Conservation (phyloP, 495 filamentous ascomycete genomes). For the Aspergillus olivimuriae region DNA sequence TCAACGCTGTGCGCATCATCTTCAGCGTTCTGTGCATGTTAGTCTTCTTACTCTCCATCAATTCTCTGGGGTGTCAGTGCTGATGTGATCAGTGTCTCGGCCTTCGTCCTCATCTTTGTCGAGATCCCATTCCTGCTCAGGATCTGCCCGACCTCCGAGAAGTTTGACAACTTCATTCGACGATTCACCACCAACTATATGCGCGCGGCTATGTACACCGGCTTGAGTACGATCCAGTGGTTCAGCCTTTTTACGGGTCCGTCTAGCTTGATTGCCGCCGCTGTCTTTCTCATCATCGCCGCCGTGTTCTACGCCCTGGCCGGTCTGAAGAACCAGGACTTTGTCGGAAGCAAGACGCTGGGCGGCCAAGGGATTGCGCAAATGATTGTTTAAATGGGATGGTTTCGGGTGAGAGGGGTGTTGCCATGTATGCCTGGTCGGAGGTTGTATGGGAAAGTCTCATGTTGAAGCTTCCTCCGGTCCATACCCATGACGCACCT, state of each 20-base stretch:
- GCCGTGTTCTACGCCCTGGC: constrained; percentile 78
- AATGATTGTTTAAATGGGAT: constrained; percentile 99
- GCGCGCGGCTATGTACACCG: constrained; percentile 83
- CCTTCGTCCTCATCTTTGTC: constrained; percentile 89
- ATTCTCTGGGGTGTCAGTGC: neutral
- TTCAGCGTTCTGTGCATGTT: constrained; percentile 85
- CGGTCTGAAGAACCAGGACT: constrained; percentile 84
- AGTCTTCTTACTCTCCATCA: constrained; percentile 23
- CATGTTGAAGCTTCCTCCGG: neutral
- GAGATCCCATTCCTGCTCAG: constrained; percentile 94
- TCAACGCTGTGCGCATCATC: constrained; percentile 59
- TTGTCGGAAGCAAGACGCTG: constrained; percentile 93
- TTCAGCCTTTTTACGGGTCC: constrained; percentile 54
- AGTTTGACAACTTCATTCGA: constrained; percentile 87
- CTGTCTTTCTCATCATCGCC: constrained; percentile 71
- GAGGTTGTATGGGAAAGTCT: neutral
- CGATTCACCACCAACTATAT: constrained; percentile 92
- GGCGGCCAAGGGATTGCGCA: constrained; percentile 92
- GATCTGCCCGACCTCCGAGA: constrained; percentile 90
- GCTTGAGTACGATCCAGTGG: constrained; percentile 80
- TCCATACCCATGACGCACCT: neutral
- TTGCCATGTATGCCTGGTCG: too few relatives aligned
- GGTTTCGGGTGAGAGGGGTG: too few relatives aligned
- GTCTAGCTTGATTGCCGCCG: constrained; percentile 78
- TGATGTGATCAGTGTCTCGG: constrained; percentile 53